A percentile compares a stretch with the other conserved stretches of the same genome.
phyloP scores from a whole-genome alignment of 2,329 filamentous ascomycete genomes.

The Aspergillus sp. region DNA sequence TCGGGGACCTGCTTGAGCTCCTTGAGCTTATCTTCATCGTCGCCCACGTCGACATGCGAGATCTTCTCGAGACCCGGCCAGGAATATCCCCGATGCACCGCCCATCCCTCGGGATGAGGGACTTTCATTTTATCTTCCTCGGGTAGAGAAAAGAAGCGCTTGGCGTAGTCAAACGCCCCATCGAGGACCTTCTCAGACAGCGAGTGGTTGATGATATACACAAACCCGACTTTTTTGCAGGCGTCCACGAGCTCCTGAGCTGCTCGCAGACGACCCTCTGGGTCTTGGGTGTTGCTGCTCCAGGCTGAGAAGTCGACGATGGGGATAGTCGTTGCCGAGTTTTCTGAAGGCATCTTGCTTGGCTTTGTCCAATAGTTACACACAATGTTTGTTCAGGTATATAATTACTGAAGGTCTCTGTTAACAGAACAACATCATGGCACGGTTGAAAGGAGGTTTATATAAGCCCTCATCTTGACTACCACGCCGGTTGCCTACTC shows the following conservation, averaged over 20 bases:
- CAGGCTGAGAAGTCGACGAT: constrained; percentile 35
- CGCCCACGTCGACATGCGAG: constrained; percentile 36
- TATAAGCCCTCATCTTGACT: not conserved
- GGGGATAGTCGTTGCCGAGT: constrained; percentile 23
- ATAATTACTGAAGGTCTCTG: not conserved
- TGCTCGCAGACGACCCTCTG: constrained; percentile 20
- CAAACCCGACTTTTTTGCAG: constrained; percentile 40
- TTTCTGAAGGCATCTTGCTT: not conserved
- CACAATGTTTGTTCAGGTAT: too few relatives aligned
- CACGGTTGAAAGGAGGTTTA: not conserved
- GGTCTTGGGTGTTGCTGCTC: constrained; percentile 17
- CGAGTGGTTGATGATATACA: constrained; percentile 44
- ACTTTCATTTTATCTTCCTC: constrained; percentile 42
- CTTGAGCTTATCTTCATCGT: constrained; percentile 35
- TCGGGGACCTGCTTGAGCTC: constrained; percentile 42
- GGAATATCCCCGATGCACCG: constrained; percentile 49
- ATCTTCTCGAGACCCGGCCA: constrained; percentile 49
- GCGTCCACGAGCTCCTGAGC: constrained; percentile 36
- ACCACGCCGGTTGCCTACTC: not conserved
- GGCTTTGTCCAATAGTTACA: not conserved
- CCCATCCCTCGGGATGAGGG: constrained; percentile 42
- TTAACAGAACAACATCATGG: not conserved
- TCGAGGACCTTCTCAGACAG: constrained; percentile 31
- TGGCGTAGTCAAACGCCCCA: constrained; percentile 39
- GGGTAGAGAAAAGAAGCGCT: constrained; percentile 38